Evolutionary conservation across 1,284 basidiomycete species (phyloP).

Genomic region (Ceratobasidium sp.): DNA sequence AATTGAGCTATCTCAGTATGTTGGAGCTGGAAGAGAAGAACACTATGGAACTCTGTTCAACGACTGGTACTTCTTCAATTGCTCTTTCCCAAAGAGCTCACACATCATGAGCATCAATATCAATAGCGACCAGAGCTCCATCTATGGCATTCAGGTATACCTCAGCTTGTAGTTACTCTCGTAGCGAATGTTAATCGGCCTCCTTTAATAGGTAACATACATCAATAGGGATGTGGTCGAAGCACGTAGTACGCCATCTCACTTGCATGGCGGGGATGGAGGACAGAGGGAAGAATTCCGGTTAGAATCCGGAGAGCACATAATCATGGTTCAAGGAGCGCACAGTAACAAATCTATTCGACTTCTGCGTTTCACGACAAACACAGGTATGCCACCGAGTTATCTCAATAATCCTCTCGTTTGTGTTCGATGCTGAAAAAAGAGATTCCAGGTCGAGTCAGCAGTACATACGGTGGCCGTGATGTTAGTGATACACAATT

Average conservation of each 20-base stretch:
- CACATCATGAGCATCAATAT: slow-evolving; percentile 5
- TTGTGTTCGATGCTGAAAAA: neutral
- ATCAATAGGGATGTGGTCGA: neutral
- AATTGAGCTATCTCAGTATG: neutral
- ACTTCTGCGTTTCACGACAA: slow-evolving; percentile 7
- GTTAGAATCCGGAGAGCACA: slow-evolving; percentile 7
- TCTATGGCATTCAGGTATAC: slow-evolving; percentile 27
- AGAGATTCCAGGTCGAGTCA: neutral
- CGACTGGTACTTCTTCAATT: slow-evolving; percentile 8
- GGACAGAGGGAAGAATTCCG: neutral
- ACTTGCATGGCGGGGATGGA: neutral
- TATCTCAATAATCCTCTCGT: no score
- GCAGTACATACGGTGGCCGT: neutral
- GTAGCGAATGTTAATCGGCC: no score
- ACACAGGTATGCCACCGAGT: neutral
- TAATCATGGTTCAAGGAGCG: neutral
- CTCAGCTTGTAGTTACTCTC: neutral
- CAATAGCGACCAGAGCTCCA: neutral
- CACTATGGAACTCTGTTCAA: slow-evolving; percentile 1
- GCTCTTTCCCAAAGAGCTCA: neutral
- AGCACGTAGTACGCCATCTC: neutral
- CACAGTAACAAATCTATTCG: neutral
- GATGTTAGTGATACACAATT: neutral
- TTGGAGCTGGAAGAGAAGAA: no score
- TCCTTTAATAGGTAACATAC: neutral